Conservation (phyloP, 2,329 filamentous ascomycete species). For the Didymosphaeria variabile region DNA sequence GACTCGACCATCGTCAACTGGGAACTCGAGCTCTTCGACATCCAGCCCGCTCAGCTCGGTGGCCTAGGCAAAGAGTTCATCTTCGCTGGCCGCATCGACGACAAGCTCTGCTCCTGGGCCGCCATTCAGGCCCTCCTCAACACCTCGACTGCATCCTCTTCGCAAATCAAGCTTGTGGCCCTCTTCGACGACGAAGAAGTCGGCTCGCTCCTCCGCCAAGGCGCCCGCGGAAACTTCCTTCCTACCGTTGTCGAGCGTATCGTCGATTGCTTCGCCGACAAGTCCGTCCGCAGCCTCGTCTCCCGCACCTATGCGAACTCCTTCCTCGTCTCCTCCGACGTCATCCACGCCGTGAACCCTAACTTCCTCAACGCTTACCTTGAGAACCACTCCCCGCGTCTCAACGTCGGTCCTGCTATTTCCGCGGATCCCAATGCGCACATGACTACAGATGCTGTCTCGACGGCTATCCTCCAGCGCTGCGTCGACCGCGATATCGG, state of each 20-base stretch:
- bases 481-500: constrained; percentile 71
- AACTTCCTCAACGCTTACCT: constrained; percentile 90
- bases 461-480: constrained; percentile 79
- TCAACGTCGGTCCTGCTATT: constrained; percentile 87
- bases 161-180: constrained; percentile 88
- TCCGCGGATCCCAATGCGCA: constrained; percentile 88
- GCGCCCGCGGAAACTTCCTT: constrained; percentile 88
- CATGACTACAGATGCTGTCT: constrained; percentile 93
- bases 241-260: constrained; percentile 82
- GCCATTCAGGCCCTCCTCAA: constrained; percentile 85
- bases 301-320: constrained; percentile 89
- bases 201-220: constrained; percentile 87
- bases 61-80: constrained; percentile 94
- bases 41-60: constrained; percentile 82
- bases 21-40: constrained; percentile 96
- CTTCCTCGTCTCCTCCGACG: constrained; percentile 91
- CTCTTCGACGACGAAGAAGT: constrained; percentile 98
- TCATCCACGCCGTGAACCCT: constrained; percentile 92
- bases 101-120: constrained; percentile 96
- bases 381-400: constrained; percentile 81
- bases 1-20: constrained; percentile 84
- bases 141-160: constrained; percentile 62
- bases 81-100: constrained; percentile 93
- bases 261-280: constrained; percentile 70
- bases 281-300: constrained; percentile 64